Evolutionary conservation across 1,139 yeast genomes (phyloP).

Genomic region (Saccharomyces hybrid): DNA sequence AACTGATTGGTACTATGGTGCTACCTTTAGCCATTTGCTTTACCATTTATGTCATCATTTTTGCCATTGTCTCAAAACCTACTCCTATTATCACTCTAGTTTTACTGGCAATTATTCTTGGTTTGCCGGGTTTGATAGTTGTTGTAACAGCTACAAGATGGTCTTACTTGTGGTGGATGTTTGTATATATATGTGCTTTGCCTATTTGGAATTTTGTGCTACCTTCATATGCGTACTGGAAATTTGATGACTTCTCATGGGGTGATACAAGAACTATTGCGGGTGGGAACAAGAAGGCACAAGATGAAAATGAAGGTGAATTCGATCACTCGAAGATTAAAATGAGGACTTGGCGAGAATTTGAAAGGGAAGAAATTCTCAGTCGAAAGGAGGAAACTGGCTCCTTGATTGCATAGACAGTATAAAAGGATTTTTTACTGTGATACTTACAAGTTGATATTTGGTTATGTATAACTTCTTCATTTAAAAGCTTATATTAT

Average conservation of each 20-base stretch:
- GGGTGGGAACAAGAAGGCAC: slow-evolving; percentile 56
- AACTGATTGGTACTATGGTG: slow-evolving; percentile 82
- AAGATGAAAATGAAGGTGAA: slow-evolving; percentile 65
- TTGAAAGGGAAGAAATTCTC: slow-evolving; percentile 23
- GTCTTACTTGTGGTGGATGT: slow-evolving; percentile 75
- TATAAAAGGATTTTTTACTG: not conserved
- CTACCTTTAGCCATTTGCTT: slow-evolving; percentile 88
- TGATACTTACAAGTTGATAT: not conserved
- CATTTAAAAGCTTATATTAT: not conserved
- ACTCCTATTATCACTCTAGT: slow-evolving; percentile 78
- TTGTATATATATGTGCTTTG: slow-evolving; percentile 69
- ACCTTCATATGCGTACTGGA: slow-evolving; percentile 90
- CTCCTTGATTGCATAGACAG: not conserved
- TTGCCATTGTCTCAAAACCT: slow-evolving; percentile 74
- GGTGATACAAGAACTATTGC: slow-evolving; percentile 90
- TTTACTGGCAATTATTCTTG: slow-evolving; percentile 74
- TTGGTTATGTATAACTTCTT: not conserved
- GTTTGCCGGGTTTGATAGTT: slow-evolving; percentile 81
- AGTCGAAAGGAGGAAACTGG: not conserved
- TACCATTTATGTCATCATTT: slow-evolving; percentile 72
- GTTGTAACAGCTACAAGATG: slow-evolving; percentile 80
- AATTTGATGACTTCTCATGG: slow-evolving; percentile 97
- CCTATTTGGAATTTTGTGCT: slow-evolving; percentile 94
- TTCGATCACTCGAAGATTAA: slow-evolving; percentile 82
- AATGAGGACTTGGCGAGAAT: slow-evolving; percentile 93